Conservation (phyloP, 2,329 filamentous ascomycete genomes). For the Rugonectria rugulosa region DNA sequence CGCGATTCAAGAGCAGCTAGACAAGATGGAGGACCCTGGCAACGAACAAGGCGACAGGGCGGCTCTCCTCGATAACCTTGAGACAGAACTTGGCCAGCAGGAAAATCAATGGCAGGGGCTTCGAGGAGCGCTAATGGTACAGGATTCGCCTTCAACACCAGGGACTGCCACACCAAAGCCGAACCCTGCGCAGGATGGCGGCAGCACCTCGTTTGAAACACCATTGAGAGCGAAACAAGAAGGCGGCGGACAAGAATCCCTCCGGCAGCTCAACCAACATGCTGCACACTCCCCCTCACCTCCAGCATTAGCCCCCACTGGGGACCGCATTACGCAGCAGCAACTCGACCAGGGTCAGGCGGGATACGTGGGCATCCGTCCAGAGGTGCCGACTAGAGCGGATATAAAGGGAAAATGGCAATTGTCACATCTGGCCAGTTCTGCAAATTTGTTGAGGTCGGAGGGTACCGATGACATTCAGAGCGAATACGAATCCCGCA, state of each 20-base stretch:
- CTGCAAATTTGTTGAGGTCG: conserved; percentile 51
- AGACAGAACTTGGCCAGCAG: conserved; percentile 68
- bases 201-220: conserved; percentile 6
- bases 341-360: conserved; percentile 1
- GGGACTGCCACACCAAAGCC: conserved; percentile 36
- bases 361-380: conserved; percentile 13
- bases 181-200: conserved; percentile 32
- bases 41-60: conserved; percentile 52
- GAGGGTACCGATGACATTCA: conserved; percentile 61
- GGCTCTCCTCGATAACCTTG: conserved; percentile 64
- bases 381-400: conserved; percentile 2
- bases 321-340: conserved; percentile 14
- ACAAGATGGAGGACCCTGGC: conserved; percentile 54
- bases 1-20: conserved; percentile 60
- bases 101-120: conserved; percentile 67
- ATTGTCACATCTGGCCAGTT: conserved; percentile 36
- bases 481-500: conserved; percentile 42
- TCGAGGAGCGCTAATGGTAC: conserved; percentile 56
- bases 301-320: conserved; percentile 7
- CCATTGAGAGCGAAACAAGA: conserved; percentile 4
- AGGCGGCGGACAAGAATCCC: not conserved
- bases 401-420: conserved; percentile 44
- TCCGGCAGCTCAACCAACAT: not conserved
- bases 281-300: conserved; percentile 19
- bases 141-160: conserved; percentile 60